A percentile compares a stretch with the other conserved stretches of the same genome.
These are phyloP conservation scores for Alternaria conjuncta DNA, from an alignment of 2,329 filamentous ascomycete species.

Conservation along the genomic window DNA sequence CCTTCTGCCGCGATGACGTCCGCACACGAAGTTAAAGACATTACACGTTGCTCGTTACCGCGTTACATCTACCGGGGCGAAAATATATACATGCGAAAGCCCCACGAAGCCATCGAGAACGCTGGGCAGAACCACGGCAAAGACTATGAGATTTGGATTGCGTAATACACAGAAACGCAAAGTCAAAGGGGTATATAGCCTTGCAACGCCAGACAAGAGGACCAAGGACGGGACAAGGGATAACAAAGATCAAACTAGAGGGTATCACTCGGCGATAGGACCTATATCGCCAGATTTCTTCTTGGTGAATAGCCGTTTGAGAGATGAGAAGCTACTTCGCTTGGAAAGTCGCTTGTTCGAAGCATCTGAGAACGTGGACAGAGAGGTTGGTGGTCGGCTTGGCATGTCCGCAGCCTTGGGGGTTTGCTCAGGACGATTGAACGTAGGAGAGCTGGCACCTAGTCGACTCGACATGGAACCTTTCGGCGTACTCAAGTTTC, in stretches of 20 bases:
- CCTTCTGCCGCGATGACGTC: background rate
- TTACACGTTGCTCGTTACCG: constrained; percentile 26
- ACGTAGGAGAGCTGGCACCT: constrained; percentile 33
- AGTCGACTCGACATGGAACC: constrained; percentile 38
- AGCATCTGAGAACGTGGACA: constrained; percentile 32
- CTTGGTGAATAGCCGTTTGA: constrained; percentile 46
- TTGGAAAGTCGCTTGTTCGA: constrained; percentile 36
- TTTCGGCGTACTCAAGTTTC: constrained; percentile 40
- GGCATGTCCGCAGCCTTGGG: constrained; percentile 24
- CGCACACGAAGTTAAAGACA: constrained; percentile 5
- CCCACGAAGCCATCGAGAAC: constrained; percentile 3
- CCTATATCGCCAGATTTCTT: constrained; percentile 42
- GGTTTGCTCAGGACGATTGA: constrained; percentile 14
- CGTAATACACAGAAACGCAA: constrained; percentile 13
- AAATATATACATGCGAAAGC: constrained; percentile 22
- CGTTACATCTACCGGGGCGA: constrained; percentile 23
- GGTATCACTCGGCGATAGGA: constrained; percentile 42
- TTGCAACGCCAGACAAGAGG: constrained; percentile 33
- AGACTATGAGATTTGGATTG: constrained; percentile 8
- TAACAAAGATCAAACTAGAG: constrained; percentile 5
- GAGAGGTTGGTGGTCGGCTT: constrained; percentile 37
- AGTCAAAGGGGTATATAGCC: constrained; percentile 43
- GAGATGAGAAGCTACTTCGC: constrained; percentile 43
- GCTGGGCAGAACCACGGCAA: background rate
- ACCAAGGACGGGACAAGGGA: constrained; percentile 24